These are phyloP conservation scores for Durio zibethinus DNA, from an alignment of 345 rosid species.

Conservation along the genomic window DNA sequence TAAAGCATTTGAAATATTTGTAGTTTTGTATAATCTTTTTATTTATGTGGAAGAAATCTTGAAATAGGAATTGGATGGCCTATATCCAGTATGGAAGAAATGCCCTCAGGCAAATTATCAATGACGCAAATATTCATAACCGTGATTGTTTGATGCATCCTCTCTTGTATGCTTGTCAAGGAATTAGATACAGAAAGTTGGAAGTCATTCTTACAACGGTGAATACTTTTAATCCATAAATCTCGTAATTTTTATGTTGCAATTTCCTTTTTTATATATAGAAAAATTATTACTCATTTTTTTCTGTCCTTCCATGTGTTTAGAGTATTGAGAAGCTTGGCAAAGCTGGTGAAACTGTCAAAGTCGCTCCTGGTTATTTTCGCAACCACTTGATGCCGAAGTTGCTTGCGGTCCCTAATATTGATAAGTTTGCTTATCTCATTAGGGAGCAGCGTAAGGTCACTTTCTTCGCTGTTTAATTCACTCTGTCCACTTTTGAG, in stretches of 20 bases:
- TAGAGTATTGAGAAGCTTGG: constrained; percentile 94
- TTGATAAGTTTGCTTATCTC: constrained; percentile 85
- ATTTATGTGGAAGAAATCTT: not conserved
- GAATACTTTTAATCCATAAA: constrained; percentile 10
- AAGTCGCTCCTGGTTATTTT: constrained; percentile 91
- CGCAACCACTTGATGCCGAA: constrained; percentile 95
- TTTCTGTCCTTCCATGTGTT: not conserved
- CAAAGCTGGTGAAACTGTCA: constrained; percentile 83
- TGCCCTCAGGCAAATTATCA: constrained; percentile 40
- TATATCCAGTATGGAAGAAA: constrained; percentile 29
- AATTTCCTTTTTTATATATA: not conserved
- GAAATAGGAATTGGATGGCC: not conserved
- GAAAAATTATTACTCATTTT: not conserved
- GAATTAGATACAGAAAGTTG: constrained; percentile 69
- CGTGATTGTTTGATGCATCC: constrained; percentile 48
- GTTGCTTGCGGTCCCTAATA: constrained; percentile 87
- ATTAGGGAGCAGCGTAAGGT: constrained; percentile 91
- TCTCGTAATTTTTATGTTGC: not conserved
- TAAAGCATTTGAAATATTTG: not conserved
- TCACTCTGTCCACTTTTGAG: too few species aligned
- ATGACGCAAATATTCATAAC: constrained; percentile 21
- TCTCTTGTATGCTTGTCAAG: constrained; percentile 70
- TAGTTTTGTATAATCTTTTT: not conserved
- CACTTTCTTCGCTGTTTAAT: not conserved
- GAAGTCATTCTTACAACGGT: constrained; percentile 95